Evolutionary conservation across 2,329 filamentous ascomycete species (phyloP).

Genomic region (Phialophora verrucosa): DNA sequence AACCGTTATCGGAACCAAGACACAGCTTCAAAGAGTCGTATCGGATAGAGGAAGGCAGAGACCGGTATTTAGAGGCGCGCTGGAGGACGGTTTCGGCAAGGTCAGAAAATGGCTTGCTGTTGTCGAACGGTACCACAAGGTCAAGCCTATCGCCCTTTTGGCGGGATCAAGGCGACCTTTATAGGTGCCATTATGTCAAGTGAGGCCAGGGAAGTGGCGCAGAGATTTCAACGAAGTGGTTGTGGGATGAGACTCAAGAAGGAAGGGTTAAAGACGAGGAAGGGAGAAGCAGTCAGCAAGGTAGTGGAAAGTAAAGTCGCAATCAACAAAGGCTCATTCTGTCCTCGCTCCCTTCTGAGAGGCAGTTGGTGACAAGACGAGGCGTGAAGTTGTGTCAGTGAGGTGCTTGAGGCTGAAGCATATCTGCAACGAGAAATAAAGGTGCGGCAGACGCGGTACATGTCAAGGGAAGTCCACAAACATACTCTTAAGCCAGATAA

Average conservation of each 20-base stretch:
- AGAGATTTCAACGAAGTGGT: background rate
- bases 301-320: background rate
- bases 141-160: constrained; percentile 25
- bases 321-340: background rate
- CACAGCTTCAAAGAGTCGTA: constrained; percentile 19
- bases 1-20: constrained; percentile 19
- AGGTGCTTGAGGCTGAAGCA: background rate
- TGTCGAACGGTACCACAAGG: constrained; percentile 22
- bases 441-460: background rate
- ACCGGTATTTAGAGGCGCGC: constrained; percentile 18
- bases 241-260: background rate
- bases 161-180: constrained; percentile 23
- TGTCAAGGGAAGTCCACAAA: background rate
- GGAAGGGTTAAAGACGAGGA: background rate
- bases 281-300: background rate
- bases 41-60: constrained; percentile 16
- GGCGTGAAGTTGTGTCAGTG: background rate
- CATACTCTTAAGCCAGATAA: background rate
- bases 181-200: constrained; percentile 15
- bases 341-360: background rate
- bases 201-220: background rate
- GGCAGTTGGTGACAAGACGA: background rate
- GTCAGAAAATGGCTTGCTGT: constrained; percentile 8
- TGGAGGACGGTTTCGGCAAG: constrained; percentile 10
- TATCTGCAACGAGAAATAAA: background rate